Conservation (phyloP, 1,139 yeast species). For the Magnusiomyces tetraspermus region DNA sequence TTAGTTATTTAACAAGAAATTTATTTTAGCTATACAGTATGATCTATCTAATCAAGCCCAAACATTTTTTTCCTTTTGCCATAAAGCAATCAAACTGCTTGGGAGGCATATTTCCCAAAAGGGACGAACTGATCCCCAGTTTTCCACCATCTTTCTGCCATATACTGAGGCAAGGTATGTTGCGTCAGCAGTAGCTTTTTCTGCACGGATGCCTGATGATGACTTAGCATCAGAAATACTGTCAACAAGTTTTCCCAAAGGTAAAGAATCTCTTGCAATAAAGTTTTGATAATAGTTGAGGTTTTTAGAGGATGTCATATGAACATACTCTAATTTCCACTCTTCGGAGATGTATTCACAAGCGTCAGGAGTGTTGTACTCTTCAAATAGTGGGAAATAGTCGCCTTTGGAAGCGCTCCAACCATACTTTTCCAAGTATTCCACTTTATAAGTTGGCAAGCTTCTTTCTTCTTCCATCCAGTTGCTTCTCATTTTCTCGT, state of each 20-base stretch:
- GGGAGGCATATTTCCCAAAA: constrained; percentile 9
- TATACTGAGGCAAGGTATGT: constrained; percentile 8
- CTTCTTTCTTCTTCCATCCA: constrained; percentile 5
- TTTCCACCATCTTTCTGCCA: constrained; percentile 12
- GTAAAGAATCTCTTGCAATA: no score
- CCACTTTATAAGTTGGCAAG: constrained; percentile 5
- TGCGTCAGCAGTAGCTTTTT: neutral
- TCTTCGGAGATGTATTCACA: constrained; percentile 6
- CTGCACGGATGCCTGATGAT: neutral
- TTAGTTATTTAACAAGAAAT: neutral
- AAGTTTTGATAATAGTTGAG: neutral
- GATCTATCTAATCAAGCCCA: constrained; percentile 4
- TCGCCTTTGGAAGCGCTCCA: neutral
- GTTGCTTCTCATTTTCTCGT: constrained; percentile 4
- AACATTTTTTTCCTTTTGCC: constrained; percentile 10
- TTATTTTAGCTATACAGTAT: no score
- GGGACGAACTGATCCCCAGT: constrained; percentile 11
- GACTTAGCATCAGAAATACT: neutral
- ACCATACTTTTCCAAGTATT: neutral
- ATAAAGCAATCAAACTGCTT: constrained; percentile 8
- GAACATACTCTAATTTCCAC: constrained; percentile 7
- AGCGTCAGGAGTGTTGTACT: constrained; percentile 3
- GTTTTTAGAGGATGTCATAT: neutral
- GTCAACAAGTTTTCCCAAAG: no score
- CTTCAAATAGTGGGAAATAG: constrained; percentile 8